Evolutionary conservation across 768 basidiomycete species (phyloP).

Genomic region (Lentinula edodes): DNA sequence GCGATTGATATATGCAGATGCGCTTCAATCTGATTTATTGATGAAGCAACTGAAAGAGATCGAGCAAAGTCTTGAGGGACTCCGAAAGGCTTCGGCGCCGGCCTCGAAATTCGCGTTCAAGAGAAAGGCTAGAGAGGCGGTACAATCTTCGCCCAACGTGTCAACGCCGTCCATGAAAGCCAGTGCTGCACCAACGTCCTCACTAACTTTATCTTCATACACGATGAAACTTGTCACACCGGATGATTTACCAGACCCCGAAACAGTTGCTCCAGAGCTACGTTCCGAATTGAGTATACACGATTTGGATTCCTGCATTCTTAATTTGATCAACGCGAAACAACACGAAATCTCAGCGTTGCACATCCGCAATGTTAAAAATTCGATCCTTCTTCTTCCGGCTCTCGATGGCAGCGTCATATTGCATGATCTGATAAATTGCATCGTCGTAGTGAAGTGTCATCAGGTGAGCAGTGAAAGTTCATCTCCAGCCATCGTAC

Average conservation of each 20-base stretch:
- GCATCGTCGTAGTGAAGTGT: conserved; percentile 65
- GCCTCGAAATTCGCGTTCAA: conserved; percentile 72
- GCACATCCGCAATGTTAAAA: conserved; percentile 55
- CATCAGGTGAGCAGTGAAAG: conserved; percentile 59
- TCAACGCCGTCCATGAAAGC: not conserved
- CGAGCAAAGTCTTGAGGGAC: conserved; percentile 47
- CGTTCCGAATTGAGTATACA: conserved; percentile 54
- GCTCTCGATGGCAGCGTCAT: conserved; percentile 65
- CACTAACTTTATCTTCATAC: conserved; percentile 36
- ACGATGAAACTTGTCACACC: conserved; percentile 43
- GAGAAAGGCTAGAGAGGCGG: conserved; percentile 26
- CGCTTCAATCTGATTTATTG: conserved; percentile 9
- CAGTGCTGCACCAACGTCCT: not conserved
- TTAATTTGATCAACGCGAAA: conserved; percentile 37
- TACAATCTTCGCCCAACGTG: conserved; percentile 7
- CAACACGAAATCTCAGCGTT: conserved; percentile 43
- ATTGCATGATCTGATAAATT: conserved; percentile 56
- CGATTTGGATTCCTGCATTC: conserved; percentile 63
- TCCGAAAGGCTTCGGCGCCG: conserved; percentile 24
- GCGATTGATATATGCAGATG: conserved; percentile 16
- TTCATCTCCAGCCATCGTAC: not conserved
- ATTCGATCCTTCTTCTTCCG: conserved; percentile 64
- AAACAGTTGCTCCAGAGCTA: conserved; percentile 23
- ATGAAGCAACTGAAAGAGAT: conserved; percentile 61
- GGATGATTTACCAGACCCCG: conserved; percentile 31